Evolutionary conservation across 371 early-diverging fungal genomes (phyloP), one percentile per base, ranked within the genome.

Genomic region (Circinella minor): DNA sequence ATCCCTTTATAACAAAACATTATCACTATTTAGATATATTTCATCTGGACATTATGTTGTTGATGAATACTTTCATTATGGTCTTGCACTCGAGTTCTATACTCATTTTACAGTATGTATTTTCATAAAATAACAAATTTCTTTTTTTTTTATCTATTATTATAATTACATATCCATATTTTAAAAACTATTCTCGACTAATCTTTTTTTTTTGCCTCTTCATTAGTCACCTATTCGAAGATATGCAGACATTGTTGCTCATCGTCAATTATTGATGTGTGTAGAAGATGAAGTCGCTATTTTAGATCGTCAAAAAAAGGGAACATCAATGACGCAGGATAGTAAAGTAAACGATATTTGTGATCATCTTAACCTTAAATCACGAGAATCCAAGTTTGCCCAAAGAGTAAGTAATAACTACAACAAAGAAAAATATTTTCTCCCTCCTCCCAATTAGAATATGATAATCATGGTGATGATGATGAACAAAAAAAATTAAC

Each of bases 191-290:
- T 2, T 27, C 27, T 27, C 27, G 2, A 14, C 34, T 18, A 43
- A 39, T 18, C 17, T 4, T 48, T 11, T 27, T 7, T 51, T 51
- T 11, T 60, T 18, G 5, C 27, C 4, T 11, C 36, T 54, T 55
- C 4, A 47, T 15, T 68, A 89, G 76, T 98, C 99, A 2, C 99
- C 99, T 7, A 99, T 99, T 72, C 93, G 99, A 69, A 87, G 99
- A 71, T 99, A 99, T 82, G 96, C 99, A 54, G 99, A 99, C 86
- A 75, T 99, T 39, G 79, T 99, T 20, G 99, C 99, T 2, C 99
- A 99, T 72, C 87, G 99, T 34, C 92, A 91, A 71, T 68, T 95
- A 9, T 67, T 89, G 36, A 79, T 79, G 15, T 86, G 89, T 36
- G 70, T 92, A 0, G 61, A 63, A 13, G 74, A 78, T 66, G 49